phyloP scores from a whole-genome alignment of 2,329 filamentous ascomycete species.

The Alternaria brassicae region DNA sequence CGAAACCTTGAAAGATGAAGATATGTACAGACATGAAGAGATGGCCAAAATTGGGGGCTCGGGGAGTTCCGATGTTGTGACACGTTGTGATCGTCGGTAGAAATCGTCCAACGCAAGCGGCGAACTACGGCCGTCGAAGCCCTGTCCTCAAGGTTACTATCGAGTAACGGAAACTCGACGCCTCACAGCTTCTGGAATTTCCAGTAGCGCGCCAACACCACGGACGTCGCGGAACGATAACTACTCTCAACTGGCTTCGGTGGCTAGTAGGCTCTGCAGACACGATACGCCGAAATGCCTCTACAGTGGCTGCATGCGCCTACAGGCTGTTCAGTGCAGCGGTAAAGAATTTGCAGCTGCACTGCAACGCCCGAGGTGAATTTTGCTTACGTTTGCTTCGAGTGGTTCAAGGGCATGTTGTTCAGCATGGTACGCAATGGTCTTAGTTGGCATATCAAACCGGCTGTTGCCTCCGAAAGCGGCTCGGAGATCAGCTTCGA shows the following conservation, averaged over 20 bases:
- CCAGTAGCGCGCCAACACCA: constrained; percentile 24
- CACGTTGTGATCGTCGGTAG: background rate
- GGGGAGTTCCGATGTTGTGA: constrained; percentile 2
- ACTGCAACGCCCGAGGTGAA: constrained; percentile 7
- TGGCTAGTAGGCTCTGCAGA: constrained; percentile 12
- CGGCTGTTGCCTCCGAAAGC: background rate
- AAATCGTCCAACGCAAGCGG: constrained; percentile 17
- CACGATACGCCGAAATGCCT: constrained; percentile 8
- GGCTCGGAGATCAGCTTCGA: constrained; percentile 3
- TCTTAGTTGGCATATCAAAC: constrained; percentile 6
- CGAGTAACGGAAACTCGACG: constrained; percentile 45
- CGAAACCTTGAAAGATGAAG: background rate
- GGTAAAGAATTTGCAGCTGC: constrained; percentile 15
- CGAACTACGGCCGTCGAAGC: constrained; percentile 17
- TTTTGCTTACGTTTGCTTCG: constrained; percentile 28
- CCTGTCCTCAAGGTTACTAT: constrained; percentile 34
- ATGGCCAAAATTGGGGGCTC: background rate
- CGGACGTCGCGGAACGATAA: constrained; percentile 7
- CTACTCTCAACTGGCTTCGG: constrained; percentile 9
- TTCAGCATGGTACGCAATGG: constrained; percentile 11
- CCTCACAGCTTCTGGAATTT: constrained; percentile 5
- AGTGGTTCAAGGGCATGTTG: background rate
- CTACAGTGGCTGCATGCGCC: constrained; percentile 15
- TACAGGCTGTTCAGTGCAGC: constrained; percentile 11
- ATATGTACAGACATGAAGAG: background rate